phyloP scores from a whole-genome alignment of 140 eudicot species.

The Senecio squalidus region DNA sequence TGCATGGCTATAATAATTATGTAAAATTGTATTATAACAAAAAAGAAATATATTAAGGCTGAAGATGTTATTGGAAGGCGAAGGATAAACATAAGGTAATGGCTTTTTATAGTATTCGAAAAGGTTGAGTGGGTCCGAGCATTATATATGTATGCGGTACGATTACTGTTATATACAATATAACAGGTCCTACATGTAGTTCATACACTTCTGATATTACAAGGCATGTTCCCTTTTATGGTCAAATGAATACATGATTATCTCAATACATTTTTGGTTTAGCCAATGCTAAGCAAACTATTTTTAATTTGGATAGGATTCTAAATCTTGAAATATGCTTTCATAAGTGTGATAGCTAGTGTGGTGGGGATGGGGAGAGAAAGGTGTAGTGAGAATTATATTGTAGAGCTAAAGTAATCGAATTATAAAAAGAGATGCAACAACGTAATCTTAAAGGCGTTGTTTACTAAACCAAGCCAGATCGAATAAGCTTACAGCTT shows the following conservation, averaged over 20 bases:
- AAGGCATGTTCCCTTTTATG: constrained; percentile 22
- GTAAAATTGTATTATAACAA: neutral
- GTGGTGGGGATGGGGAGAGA: constrained; percentile 15
- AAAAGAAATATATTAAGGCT: constrained; percentile 14
- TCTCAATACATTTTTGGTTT: constrained; percentile 20
- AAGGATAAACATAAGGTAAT: constrained; percentile 38
- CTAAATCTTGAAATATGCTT: constrained; percentile 23
- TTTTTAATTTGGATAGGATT: constrained; percentile 31
- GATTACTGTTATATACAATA: constrained; percentile 11
- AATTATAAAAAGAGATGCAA: constrained; percentile 14
- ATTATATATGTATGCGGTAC: too few species aligned
- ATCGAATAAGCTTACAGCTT: neutral
- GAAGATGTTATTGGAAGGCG: constrained; percentile 36
- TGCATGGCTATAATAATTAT: constrained; percentile 55
- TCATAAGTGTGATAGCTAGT: constrained; percentile 26
- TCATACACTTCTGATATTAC: neutral
- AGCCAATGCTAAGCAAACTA: constrained; percentile 16
- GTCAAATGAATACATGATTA: constrained; percentile 31
- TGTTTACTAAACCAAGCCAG: constrained; percentile 12
- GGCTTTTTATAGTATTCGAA: constrained; percentile 61
- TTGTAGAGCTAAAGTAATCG: constrained; percentile 21
- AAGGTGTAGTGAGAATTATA: constrained; percentile 7
- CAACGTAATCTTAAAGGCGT: constrained; percentile 27
- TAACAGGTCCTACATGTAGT: neutral
- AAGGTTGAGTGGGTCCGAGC: constrained; percentile 48